Evolutionary conservation across 345 rosid genomes (phyloP).

Genomic region (Raphanus raphanistrum): DNA sequence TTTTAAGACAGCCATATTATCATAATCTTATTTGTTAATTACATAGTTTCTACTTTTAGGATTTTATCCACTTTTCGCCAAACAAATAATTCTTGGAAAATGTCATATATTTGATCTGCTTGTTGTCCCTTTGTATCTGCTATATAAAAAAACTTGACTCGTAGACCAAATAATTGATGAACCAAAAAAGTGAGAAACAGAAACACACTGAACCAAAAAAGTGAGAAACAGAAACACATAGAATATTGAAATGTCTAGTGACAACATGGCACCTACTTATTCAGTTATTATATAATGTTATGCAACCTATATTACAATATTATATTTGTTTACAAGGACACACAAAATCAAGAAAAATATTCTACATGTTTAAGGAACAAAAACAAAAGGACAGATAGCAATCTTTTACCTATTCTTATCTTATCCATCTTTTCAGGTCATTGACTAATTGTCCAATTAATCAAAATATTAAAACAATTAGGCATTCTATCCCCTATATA

Average conservation of each 20-base stretch:
- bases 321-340: neutral
- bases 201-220: constrained; percentile 7
- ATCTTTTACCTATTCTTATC: constrained; percentile 32
- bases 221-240: constrained; percentile 1
- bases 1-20: constrained; percentile 1
- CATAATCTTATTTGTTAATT: constrained; percentile 11
- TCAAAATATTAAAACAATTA: neutral
- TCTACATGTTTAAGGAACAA: neutral
- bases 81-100: neutral
- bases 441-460: constrained; percentile 26
- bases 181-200: neutral
- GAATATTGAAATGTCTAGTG: constrained; percentile 15
- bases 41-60: constrained; percentile 9
- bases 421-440: constrained; percentile 28
- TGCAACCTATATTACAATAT: neutral
- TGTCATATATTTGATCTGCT: constrained; percentile 9
- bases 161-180: neutral
- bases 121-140: neutral
- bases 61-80: neutral
- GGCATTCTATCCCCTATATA: too few relatives aligned
- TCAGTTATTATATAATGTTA: neutral
- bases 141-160: neutral
- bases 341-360: neutral
- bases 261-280: constrained; percentile 9
- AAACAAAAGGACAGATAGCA: constrained; percentile 1